Evolutionary conservation across 2,329 filamentous ascomycete species (phyloP).

Genomic region (Fusarium pseudoanthophilum): DNA sequence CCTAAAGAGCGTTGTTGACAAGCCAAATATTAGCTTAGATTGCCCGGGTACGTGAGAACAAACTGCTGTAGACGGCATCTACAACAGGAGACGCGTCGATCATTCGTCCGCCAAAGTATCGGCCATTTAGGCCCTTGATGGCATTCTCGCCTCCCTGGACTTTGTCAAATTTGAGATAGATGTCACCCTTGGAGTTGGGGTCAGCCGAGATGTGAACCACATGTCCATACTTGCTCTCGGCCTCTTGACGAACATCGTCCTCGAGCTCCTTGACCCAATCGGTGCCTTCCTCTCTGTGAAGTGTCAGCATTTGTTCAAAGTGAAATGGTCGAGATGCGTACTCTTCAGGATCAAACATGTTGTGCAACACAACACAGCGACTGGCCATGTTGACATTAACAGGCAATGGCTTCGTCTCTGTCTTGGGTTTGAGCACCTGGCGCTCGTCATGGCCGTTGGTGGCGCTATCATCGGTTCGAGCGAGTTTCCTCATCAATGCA

Average conservation of each 20-base stretch:
- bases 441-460: conserved; percentile 73
- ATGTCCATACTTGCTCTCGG: conserved; percentile 93
- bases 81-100: conserved; percentile 96
- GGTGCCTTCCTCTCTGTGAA: conserved; percentile 81
- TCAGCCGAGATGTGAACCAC: conserved; percentile 98
- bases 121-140: conserved; percentile 96
- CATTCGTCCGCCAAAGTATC: conserved; percentile 92
- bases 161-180: conserved; percentile 98
- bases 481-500: conserved; percentile 98
- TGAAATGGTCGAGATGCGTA: conserved; percentile 63
- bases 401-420: conserved; percentile 80
- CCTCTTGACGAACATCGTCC: conserved; percentile 91
- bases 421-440: conserved; percentile 80
- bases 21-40: conserved; percentile 73
- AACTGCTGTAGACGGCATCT: conserved; percentile 97
- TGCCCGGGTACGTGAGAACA: conserved; percentile 88
- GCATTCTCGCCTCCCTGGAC: conserved; percentile 96
- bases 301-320: conserved; percentile 47
- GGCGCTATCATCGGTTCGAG: conserved; percentile 87
- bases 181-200: conserved; percentile 92
- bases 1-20: conserved; percentile 60
- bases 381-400: conserved; percentile 92
- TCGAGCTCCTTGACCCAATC: conserved; percentile 93
- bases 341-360: conserved; percentile 94
- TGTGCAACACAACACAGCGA: conserved; percentile 91